Evolutionary conservation across 345 rosid genomes (phyloP).

Genomic region (Syzygium aqueum): DNA sequence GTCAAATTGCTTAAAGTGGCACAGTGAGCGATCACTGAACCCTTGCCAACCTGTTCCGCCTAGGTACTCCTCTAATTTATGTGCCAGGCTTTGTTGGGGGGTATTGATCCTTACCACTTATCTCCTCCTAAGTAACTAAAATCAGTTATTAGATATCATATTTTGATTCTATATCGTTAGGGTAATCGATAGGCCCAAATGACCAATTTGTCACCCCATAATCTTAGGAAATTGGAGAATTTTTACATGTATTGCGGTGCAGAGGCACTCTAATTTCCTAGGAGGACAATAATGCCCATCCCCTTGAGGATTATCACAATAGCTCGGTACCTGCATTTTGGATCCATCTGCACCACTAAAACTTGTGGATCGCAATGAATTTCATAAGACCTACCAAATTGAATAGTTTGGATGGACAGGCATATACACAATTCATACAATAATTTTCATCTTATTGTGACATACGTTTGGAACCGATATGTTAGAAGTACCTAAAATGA

Average conservation of each 20-base stretch:
- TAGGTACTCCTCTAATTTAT: accelerated
- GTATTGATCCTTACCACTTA: too few species aligned
- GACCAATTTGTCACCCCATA: not conserved
- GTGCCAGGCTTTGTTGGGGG: not conserved
- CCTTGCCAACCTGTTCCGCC: not conserved
- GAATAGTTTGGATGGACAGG: not conserved
- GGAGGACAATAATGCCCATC: too few species aligned
- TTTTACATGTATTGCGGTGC: not conserved
- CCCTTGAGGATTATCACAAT: not conserved
- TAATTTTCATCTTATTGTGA: too few species aligned
- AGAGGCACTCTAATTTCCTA: not conserved
- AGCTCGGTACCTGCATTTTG: not conserved
- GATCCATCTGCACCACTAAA: not conserved
- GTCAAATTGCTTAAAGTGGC: too few species aligned
- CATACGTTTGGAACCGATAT: not conserved
- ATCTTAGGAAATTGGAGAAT: too few species aligned
- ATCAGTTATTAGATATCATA: not conserved
- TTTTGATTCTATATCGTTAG: too few species aligned
- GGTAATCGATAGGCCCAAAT: not conserved
- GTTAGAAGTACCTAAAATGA: not conserved
- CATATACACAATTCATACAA: not conserved
- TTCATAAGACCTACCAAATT: too few species aligned
- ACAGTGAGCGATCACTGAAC: too few species aligned
- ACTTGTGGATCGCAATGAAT: not conserved
- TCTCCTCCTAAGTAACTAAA: too few species aligned